A percentile compares a stretch with the other conserved stretches of the same genome.
phyloP scores from a whole-genome alignment of 2,329 filamentous ascomycete genomes.

The Scedosporium dehoogii region DNA sequence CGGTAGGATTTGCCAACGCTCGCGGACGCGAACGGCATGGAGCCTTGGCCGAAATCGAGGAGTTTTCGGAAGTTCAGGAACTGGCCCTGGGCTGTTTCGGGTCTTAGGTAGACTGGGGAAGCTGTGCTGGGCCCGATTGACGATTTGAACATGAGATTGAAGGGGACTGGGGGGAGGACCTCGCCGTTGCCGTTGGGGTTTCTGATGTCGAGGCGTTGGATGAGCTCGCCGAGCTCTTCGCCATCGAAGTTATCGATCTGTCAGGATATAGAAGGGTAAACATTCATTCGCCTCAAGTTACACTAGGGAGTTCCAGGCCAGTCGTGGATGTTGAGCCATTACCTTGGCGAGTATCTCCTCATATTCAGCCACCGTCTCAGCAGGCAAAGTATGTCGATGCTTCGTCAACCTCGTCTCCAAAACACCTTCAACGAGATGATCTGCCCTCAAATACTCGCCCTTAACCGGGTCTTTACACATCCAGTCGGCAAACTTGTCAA shows the following conservation, averaged over 20 bases:
- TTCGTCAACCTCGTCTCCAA: slow-evolving; percentile 76
- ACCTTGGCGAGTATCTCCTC: slow-evolving; percentile 66
- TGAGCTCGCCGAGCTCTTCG: slow-evolving; percentile 74
- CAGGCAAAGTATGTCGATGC: slow-evolving; percentile 83
- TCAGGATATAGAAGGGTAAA: too few relatives aligned
- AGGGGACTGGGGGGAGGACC: slow-evolving; percentile 72
- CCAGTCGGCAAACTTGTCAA: slow-evolving; percentile 97
- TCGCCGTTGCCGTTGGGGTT: slow-evolving; percentile 73
- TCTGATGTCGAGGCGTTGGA: slow-evolving; percentile 80
- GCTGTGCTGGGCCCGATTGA: slow-evolving; percentile 88
- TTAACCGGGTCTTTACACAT: slow-evolving; percentile 99
- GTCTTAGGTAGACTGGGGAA: slow-evolving; percentile 73
- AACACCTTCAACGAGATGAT: slow-evolving; percentile 93
- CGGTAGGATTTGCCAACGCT: slow-evolving; percentile 97
- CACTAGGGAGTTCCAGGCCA: too few relatives aligned
- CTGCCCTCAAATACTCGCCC: slow-evolving; percentile 90
- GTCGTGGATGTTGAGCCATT: too few relatives aligned
- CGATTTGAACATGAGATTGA: slow-evolving; percentile 99
- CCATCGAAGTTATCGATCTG: slow-evolving; percentile 94
- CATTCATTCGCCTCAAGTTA: too few relatives aligned
- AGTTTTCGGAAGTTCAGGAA: slow-evolving; percentile 97
- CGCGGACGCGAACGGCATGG: slow-evolving; percentile 94
- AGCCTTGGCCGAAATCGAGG: slow-evolving; percentile 87
- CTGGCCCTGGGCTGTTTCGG: slow-evolving; percentile 95
- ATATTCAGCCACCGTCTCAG: slow-evolving; percentile 74